Conservation (phyloP, 192 early-diverging fungal genomes). For the Radiomyces spectabilis region DNA sequence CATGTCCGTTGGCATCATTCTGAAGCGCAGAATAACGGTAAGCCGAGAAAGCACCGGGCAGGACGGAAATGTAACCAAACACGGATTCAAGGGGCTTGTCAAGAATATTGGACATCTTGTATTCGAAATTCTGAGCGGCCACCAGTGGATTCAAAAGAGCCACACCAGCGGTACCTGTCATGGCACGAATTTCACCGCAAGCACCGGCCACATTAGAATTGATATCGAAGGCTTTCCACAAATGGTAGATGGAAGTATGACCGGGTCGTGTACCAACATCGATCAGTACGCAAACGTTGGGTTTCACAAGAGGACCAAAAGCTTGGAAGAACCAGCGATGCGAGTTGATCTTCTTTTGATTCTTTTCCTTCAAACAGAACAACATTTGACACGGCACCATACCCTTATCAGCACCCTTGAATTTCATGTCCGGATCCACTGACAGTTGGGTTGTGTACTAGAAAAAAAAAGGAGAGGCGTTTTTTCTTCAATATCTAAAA, state of each 20-base stretch:
- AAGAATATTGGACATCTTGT: conserved; percentile 72
- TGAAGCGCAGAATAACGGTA: conserved; percentile 58
- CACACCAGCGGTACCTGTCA: conserved; percentile 33
- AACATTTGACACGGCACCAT: conserved; percentile 60
- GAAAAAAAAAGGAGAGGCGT: not conserved
- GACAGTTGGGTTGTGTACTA: conserved; percentile 73
- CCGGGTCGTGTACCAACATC: conserved; percentile 68
- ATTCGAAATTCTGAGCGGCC: conserved; percentile 71
- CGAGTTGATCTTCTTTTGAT: conserved; percentile 66
- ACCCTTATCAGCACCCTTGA: conserved; percentile 48
- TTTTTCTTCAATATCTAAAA: not conserved
- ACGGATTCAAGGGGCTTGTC: conserved; percentile 69
- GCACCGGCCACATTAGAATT: conserved; percentile 63
- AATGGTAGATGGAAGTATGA: conserved; percentile 36
- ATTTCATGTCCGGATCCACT: conserved; percentile 54
- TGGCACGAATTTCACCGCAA: conserved; percentile 73
- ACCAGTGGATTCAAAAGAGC: conserved; percentile 64
- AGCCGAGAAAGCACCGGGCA: conserved; percentile 73
- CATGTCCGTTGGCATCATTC: conserved; percentile 30
- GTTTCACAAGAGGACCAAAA: conserved; percentile 51
- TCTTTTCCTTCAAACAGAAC: conserved; percentile 76
- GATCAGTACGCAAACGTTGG: conserved; percentile 58
- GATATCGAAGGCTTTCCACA: conserved; percentile 55
- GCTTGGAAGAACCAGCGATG: conserved; percentile 75
- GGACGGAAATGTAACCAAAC: conserved; percentile 71